Base-by-base conservation (phyloP, 2,329 filamentous ascomycete genomes). In the Nothophaeocryptopus gaeumannii region DNA sequence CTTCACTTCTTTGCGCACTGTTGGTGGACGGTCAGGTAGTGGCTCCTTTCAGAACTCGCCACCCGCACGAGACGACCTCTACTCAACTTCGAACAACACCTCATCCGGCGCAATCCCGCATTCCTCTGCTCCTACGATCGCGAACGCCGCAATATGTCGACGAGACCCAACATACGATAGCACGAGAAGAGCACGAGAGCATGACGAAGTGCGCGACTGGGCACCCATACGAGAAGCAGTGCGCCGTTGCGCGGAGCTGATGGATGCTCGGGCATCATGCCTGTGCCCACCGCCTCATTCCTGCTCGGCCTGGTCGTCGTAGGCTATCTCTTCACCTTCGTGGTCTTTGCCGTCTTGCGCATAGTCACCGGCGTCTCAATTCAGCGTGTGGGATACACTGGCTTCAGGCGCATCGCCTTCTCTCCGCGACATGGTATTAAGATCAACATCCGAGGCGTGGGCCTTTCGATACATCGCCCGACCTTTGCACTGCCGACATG, bases 401-500 rank as follows among this genome's bases (percentile, higher is more conserved):
- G 93, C 32, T 78, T 99, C 59, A 86, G 92, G 58, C 86, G 92
- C 60, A 86, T 99, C 55, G 86, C 90, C 50, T 97, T 95, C 70
- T 89, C 88, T 11, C 89, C 89, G 26, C 85, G 81, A 70, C 89
- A 96, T 80, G 93, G 93, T 61, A 76, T 96, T 64, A 86, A 86
- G 63, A 83, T 99, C 69, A 89, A 96, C 69, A 84, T 99, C 49
- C 84, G 93, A 43, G 89, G 91, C 43, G 78, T 99, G 45, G 90
- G 93, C 38, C 78, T 99, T 62, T 86, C 88, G 50, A 72, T 97
- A 56, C 93, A 99, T 72, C 84, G 91, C 4, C 93, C 93, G 10
- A 97, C 93, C 5, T 97, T 99, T 71, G 89, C 92, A 39, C 90
- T 97, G 69, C 93, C 93, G 38, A 97, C 95, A 55, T 97, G 92